Conservation (phyloP, 352 stramenopile genomes). For the Phytophthora pini region DNA sequence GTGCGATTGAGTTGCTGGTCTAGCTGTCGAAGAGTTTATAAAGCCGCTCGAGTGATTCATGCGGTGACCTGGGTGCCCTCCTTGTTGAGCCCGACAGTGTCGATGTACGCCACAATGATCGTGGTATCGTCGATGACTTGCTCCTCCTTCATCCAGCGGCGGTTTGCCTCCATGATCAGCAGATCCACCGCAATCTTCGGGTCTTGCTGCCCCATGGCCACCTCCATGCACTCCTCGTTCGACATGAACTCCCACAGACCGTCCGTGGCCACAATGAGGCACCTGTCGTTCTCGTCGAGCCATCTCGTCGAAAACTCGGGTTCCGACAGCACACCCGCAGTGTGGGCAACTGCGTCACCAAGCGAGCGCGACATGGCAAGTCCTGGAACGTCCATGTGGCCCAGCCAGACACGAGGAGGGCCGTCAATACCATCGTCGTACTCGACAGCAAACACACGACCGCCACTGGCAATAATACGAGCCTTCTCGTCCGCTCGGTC, state of each 20-base stretch:
- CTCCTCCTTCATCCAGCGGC: slow-evolving; percentile 98
- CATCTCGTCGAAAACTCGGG: slow-evolving; percentile 94
- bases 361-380: slow-evolving; percentile 98
- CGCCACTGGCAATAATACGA: slow-evolving; percentile 93
- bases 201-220: slow-evolving; percentile 78
- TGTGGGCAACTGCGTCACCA: slow-evolving; percentile 97
- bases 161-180: slow-evolving; percentile 95
- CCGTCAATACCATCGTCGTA: slow-evolving; percentile 99
- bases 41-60: slow-evolving; percentile 10
- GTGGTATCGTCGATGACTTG: slow-evolving; percentile 99
- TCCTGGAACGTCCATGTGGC: slow-evolving; percentile 98
- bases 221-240: slow-evolving; percentile 95
- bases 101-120: slow-evolving; percentile 97
- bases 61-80: slow-evolving; percentile 4
- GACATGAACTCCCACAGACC: slow-evolving; percentile 99
- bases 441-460: slow-evolving; percentile 98
- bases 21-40: slow-evolving; percentile 14
- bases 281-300: slow-evolving; percentile 88
- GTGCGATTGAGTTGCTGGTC: background rate
- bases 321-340: slow-evolving; percentile 94
- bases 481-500: slow-evolving; percentile 96
- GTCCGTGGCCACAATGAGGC: slow-evolving; percentile 97
- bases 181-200: slow-evolving; percentile 90
- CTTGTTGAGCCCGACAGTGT: slow-evolving; percentile 39
- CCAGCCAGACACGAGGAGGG: slow-evolving; percentile 97